Conservation (phyloP, 441 rosid species). For the Bocquillonia castaneifolia region DNA sequence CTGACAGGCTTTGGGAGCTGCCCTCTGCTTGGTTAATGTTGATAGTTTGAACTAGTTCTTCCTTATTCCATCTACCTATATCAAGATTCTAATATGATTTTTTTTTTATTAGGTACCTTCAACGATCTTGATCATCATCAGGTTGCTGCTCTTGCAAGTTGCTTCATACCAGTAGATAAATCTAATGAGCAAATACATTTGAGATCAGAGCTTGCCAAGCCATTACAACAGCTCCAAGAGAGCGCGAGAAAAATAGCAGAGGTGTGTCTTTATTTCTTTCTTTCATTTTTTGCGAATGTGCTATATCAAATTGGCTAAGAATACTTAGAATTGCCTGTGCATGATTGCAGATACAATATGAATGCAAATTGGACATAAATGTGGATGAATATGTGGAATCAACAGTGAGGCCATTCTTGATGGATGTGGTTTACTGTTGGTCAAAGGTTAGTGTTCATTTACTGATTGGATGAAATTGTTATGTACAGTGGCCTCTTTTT, state of each 20-base stretch:
- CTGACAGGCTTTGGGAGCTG: constrained; percentile 11
- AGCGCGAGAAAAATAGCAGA: constrained; percentile 94
- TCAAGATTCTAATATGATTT: not conserved
- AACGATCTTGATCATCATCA: constrained; percentile 95
- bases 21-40: constrained; percentile 1
- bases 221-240: constrained; percentile 93
- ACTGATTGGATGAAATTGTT: not conserved
- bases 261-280: constrained; percentile 38
- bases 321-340: constrained; percentile 7
- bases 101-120: constrained; percentile 72
- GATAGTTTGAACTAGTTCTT: constrained; percentile 4
- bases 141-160: constrained; percentile 98
- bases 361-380: constrained; percentile 84
- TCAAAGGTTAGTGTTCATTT: constrained; percentile 61
- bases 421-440: constrained; percentile 98
- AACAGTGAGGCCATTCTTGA: constrained; percentile 82
- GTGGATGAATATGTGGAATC: constrained; percentile 94
- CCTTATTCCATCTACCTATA: not conserved
- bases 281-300: constrained; percentile 6
- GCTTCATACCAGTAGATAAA: constrained; percentile 97
- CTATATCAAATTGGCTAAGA: constrained; percentile 2
- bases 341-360: constrained; percentile 74
- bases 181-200: constrained; percentile 79
- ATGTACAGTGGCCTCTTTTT: not conserved
- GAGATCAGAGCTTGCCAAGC: constrained; percentile 86